Base-by-base conservation (phyloP, 176 grass and related monocot genomes). In the Eleusine coracana region DNA sequence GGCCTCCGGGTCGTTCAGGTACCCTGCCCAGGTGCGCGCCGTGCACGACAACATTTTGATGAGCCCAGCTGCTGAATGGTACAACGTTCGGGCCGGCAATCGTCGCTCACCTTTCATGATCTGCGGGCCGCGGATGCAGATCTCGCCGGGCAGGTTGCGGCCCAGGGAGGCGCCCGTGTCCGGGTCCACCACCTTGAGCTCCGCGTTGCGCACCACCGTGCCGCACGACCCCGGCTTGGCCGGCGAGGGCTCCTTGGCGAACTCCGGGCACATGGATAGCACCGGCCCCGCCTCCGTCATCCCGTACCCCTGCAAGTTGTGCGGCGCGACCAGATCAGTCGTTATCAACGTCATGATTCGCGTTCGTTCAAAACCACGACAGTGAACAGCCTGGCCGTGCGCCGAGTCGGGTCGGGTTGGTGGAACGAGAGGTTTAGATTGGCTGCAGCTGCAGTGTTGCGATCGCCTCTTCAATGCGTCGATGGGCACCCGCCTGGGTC, bases 241-340 rank as follows among this genome's bases (percentile, higher is more conserved):
- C 16, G 84, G 76, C n/a, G 76, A 66, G 3, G 96, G 92, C 48
- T 95, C 83, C 85, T 89, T 95, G 2, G 96, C 96, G 63, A 98
- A 98, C 34, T 88, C 96, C 31, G 89, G 85, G 82, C 96, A 95
- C 96, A 98, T 93, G 10, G 96, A 91, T 29, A 95, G 92, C 73
- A 98, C 96, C 5, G 96, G 96, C 29, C 96, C 96, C 4, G 96
- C 96, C 85, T 98, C 96, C 40, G 92, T 98, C 96, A 98, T 98
- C 21, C 96, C 96, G 36, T 98, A 98, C 4, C 96, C 96, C 91
- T 95, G 87, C 63, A 80, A 42, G 3, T 6, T 38, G 21, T 34
- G n/a, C 13, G 28, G 5, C 13, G 13, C 0, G 28, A 60, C 21
- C 1, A 66, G 11, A 27, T 65, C 11, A 31, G 4, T 61, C 21